These are phyloP conservation scores for Monosporascus cannonballus DNA, from an alignment of 2,329 filamentous ascomycete species.

Conservation along the genomic window DNA sequence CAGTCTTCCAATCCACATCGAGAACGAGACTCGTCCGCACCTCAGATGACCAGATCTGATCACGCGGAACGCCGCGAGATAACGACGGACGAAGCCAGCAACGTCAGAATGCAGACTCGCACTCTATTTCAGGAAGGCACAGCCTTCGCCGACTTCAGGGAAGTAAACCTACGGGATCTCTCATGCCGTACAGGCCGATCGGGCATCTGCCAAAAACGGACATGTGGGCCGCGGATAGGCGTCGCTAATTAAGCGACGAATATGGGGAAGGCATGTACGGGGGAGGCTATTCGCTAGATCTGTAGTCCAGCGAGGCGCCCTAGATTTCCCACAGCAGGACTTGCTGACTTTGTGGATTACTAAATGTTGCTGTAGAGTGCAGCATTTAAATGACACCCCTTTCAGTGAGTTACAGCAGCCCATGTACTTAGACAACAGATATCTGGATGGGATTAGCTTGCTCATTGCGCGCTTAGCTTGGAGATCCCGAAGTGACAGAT, in stretches of 20 bases:
- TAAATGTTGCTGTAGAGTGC: too few species aligned
- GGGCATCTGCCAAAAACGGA: not conserved
- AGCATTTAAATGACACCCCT: not conserved
- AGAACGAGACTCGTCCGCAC: too few species aligned
- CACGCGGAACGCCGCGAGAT: too few species aligned
- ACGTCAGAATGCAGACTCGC: too few species aligned
- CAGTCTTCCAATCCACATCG: too few species aligned
- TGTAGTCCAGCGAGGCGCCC: conserved; percentile 9
- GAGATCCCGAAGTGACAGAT: not conserved
- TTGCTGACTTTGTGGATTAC: too few species aligned
- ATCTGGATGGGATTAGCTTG: not conserved
- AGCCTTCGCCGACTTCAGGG: not conserved
- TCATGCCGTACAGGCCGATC: not conserved
- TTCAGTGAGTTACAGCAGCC: not conserved
- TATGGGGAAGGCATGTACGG: conserved; percentile 2
- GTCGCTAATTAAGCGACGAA: conserved; percentile 3
- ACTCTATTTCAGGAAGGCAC: not conserved
- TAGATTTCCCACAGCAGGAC: not conserved
- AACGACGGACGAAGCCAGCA: too few species aligned
- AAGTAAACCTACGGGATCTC: not conserved
- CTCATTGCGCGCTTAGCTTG: not conserved
- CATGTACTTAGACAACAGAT: not conserved
- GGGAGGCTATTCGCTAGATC: conserved; percentile 8
- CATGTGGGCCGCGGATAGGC: not conserved
- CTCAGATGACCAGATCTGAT: too few species aligned